Conservation (phyloP, 352 stramenopile species). For the Phytophthora fragariae region DNA sequence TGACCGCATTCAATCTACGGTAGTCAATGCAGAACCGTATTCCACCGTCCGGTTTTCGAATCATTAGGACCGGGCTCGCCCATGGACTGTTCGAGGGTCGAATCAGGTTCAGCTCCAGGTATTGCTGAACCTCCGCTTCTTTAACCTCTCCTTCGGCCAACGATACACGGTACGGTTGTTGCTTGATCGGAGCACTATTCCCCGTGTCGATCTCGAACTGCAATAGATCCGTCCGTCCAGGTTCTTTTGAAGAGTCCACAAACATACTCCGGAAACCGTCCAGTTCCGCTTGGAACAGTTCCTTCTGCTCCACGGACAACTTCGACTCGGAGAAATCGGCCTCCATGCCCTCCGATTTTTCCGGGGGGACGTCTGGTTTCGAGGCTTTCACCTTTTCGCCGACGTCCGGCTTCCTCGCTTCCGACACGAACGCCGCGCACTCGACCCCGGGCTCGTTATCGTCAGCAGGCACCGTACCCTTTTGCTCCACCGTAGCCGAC, state of each 20-base stretch:
- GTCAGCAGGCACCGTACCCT: background rate
- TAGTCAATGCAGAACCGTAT: conserved; percentile 29
- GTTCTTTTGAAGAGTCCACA: no score
- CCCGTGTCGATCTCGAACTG: background rate
- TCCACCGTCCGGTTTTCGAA: conserved; percentile 5
- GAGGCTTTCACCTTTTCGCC: no score
- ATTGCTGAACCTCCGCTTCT: conserved; percentile 15
- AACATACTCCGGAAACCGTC: no score
- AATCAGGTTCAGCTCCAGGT: conserved; percentile 4
- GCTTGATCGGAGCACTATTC: conserved; percentile 9
- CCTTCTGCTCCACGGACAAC: background rate
- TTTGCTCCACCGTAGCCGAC: no score
- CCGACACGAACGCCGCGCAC: background rate
- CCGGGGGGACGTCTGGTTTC: background rate
- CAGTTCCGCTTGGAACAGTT: no score
- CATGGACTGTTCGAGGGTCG: conserved; percentile 8
- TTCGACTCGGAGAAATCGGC: conserved; percentile 6
- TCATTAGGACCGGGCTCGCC: conserved; percentile 14
- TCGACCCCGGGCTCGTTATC: background rate
- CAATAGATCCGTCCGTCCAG: no score
- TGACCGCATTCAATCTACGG: conserved; percentile 12
- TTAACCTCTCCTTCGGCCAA: conserved; percentile 12
- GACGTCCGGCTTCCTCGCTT: no score
- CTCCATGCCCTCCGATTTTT: background rate
- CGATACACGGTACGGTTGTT: conserved; percentile 15